A percentile compares a stretch with the other conserved stretches of the same genome.
Conservation (phyloP, 2,329 filamentous ascomycete genomes). For the Ophiostoma quercus region DNA sequence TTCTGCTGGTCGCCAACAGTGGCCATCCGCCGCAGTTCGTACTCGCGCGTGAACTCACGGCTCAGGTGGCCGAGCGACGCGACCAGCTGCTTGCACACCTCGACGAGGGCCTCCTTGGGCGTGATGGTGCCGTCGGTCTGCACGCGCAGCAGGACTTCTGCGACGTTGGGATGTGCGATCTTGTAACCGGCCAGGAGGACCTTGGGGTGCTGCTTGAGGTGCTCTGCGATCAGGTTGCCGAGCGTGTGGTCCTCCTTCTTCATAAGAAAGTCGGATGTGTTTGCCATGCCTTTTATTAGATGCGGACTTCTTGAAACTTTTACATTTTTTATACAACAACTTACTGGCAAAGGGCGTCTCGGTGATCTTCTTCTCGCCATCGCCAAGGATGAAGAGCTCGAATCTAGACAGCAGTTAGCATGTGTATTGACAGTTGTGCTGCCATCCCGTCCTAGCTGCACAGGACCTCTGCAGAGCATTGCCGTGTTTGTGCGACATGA, state of each 20-base stretch:
- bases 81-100: constrained; percentile 76
- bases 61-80: constrained; percentile 73
- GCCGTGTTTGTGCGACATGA: background rate
- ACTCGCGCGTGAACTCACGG: constrained; percentile 88
- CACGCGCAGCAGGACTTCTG: constrained; percentile 65
- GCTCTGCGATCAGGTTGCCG: constrained; percentile 79
- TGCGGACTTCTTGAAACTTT: background rate
- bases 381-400: constrained; percentile 82
- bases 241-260: constrained; percentile 97
- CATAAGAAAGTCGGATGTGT: constrained; percentile 91
- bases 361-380: constrained; percentile 90
- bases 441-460: background rate
- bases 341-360: constrained; percentile 83
- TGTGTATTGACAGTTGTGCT: background rate
- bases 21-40: constrained; percentile 81
- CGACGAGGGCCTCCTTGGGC: constrained; percentile 81
- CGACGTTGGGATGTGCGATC: constrained; percentile 57
- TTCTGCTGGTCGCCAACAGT: constrained; percentile 53
- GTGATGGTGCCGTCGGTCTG: constrained; percentile 86
- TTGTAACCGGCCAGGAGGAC: constrained; percentile 93
- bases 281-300: constrained; percentile 67
- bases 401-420: constrained; percentile 54
- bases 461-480: background rate
- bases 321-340: constrained; percentile 33
- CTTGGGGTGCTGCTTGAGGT: constrained; percentile 76